Conservation (phyloP, 108 stramenopile genomes). For the Cyclotella choctawhatcheeana region DNA sequence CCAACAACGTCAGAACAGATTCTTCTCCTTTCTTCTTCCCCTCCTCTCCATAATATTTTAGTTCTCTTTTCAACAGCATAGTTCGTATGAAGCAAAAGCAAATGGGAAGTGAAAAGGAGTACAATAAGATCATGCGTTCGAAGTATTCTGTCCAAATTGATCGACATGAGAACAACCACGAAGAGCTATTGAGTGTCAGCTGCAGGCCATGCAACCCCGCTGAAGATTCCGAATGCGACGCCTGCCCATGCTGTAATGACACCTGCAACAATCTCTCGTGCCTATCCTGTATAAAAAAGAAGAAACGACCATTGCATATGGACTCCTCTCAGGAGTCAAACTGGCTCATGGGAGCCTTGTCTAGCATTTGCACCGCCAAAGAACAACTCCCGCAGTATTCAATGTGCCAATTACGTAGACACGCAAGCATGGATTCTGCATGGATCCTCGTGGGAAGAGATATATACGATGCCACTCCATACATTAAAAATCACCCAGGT, state of each 20-base stretch:
- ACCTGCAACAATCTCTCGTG: constrained; percentile 37
- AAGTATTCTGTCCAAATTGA: not conserved
- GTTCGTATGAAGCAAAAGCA: too few species aligned
- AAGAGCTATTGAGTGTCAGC: not conserved
- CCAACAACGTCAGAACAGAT: too few species aligned
- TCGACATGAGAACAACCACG: not conserved
- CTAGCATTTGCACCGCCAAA: constrained; percentile 20
- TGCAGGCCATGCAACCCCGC: not conserved
- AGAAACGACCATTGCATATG: constrained; percentile 9
- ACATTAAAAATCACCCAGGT: constrained; percentile 75
- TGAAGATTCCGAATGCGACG: constrained; percentile 30
- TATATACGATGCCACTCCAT: constrained; percentile 83
- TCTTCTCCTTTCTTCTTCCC: too few species aligned
- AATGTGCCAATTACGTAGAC: constrained; percentile 67
- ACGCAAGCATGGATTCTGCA: constrained; percentile 65
- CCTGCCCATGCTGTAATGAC: constrained; percentile 55
- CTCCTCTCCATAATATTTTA: too few species aligned
- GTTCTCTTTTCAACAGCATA: too few species aligned
- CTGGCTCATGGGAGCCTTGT: constrained; percentile 18
- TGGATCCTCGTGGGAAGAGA: constrained; percentile 81
- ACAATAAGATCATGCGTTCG: too few species aligned
- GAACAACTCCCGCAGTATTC: constrained; percentile 37
- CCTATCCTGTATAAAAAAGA: constrained; percentile 44
- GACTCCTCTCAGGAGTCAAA: constrained; percentile 8
- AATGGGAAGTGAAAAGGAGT: too few species aligned